phyloP scores from a whole-genome alignment of 352 stramenopile genomes.

The Pythium grandisporangium region DNA sequence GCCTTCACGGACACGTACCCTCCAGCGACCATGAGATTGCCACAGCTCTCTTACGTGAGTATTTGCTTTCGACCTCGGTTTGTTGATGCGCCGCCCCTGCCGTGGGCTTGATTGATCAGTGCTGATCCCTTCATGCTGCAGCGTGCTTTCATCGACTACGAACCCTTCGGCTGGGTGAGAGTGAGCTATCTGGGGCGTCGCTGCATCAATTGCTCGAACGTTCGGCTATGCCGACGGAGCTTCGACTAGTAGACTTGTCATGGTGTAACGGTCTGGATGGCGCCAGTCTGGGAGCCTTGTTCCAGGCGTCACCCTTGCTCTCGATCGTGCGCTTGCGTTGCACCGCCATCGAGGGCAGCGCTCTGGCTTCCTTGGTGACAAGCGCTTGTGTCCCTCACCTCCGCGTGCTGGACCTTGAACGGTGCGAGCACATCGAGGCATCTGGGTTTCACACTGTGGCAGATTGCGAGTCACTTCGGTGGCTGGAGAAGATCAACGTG shows the following conservation, averaged over 20 bases:
- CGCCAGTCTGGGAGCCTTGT: slow-evolving; percentile 2
- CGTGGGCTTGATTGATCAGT: too few species aligned
- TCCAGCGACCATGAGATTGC: slow-evolving; percentile 2
- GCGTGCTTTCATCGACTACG: slow-evolving; percentile 3
- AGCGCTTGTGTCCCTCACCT: slow-evolving; percentile 2
- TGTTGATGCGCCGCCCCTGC: too few species aligned
- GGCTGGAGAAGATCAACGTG: slow-evolving; percentile 13
- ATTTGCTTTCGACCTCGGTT: neutral
- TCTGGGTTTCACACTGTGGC: slow-evolving; percentile 8
- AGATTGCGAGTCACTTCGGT: neutral
- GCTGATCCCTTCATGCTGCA: neutral
- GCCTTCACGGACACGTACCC: slow-evolving; percentile 2
- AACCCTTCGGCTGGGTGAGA: slow-evolving; percentile 7
- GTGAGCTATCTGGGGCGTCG: slow-evolving; percentile 6
- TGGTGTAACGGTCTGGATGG: slow-evolving; percentile 11
- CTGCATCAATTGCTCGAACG: neutral
- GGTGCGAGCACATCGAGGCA: slow-evolving; percentile 8
- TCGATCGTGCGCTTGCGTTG: slow-evolving; percentile 10
- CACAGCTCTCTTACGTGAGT: slow-evolving; percentile 4
- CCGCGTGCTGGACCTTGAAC: slow-evolving; percentile 12
- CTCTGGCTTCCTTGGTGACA: neutral
- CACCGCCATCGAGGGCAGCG: slow-evolving; percentile 6
- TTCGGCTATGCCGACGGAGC: neutral
- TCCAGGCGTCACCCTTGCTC: slow-evolving; percentile 4
- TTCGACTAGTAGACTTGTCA: slow-evolving; percentile 11